These are phyloP conservation scores for Cochlearia excelsa DNA, from an alignment of 345 rosid genomes.

Conservation along the genomic window DNA sequence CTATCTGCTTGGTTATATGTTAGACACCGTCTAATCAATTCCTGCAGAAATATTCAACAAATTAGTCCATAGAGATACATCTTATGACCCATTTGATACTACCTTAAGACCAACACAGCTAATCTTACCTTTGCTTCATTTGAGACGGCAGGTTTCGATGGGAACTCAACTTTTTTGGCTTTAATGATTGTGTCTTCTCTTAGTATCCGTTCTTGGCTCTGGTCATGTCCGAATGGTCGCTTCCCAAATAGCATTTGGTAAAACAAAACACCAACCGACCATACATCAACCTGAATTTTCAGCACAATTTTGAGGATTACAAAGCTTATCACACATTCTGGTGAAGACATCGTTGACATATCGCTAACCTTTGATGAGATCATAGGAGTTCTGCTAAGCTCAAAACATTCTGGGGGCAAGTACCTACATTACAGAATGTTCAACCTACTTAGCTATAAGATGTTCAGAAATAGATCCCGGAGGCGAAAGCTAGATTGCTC, in stretches of 20 bases:
- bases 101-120: neutral
- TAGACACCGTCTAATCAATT: slow-evolving; percentile 84
- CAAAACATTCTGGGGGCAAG: slow-evolving; percentile 98
- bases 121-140: slow-evolving; percentile 86
- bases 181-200: slow-evolving; percentile 95
- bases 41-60: slow-evolving; percentile 45
- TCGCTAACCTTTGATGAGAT: slow-evolving; percentile 90
- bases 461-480: slow-evolving; percentile 2
- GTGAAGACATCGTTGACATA: slow-evolving; percentile 16
- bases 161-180: slow-evolving; percentile 95
- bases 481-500: slow-evolving; percentile 33
- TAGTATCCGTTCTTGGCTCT: slow-evolving; percentile 88
- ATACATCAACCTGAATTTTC: slow-evolving; percentile 80
- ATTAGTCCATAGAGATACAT: slow-evolving; percentile 11
- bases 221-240: slow-evolving; percentile 99
- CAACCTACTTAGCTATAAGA: slow-evolving; percentile 8
- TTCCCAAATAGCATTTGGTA: slow-evolving; percentile 95
- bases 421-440: slow-evolving; percentile 54
- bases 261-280: slow-evolving; percentile 93
- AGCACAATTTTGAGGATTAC: slow-evolving; percentile 16
- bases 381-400: slow-evolving; percentile 81
- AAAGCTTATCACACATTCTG: neutral
- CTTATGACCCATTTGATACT: slow-evolving; percentile 12
- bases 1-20: slow-evolving; percentile 87
- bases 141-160: slow-evolving; percentile 83